Percentiles rank a stretch among this genome's conserved stretches.
phyloP scores from a whole-genome alignment of 2,329 filamentous ascomycete species.

The Beauveria sp. region DNA sequence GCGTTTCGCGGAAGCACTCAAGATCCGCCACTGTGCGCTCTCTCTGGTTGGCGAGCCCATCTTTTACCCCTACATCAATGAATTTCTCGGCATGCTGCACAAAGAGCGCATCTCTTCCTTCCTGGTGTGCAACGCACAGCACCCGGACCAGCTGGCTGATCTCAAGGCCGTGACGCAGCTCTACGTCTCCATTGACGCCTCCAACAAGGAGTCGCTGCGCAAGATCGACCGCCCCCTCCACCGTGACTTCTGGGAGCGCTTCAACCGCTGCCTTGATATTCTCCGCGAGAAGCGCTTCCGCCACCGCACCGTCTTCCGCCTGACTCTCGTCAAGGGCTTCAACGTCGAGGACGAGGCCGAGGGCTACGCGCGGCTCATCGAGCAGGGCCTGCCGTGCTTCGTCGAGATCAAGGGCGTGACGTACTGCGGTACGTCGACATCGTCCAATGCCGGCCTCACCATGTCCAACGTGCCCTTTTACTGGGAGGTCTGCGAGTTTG shows the following conservation, averaged over 20 bases:
- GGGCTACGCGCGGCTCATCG: conserved; percentile 84
- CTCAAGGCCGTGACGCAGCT: conserved; percentile 86
- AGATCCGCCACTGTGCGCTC: conserved; percentile 86
- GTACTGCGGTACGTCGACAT: conserved; percentile 86
- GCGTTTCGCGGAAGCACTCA: conserved; percentile 85
- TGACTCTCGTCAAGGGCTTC: conserved; percentile 96
- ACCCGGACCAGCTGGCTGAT: conserved; percentile 79
- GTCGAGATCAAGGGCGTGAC: conserved; percentile 96
- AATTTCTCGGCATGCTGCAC: conserved; percentile 79
- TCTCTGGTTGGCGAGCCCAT: conserved; percentile 95
- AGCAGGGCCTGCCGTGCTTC: conserved; percentile 80
- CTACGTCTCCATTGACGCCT: conserved; percentile 93
- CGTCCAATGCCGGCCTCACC: conserved; percentile 76
- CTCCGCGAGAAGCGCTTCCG: conserved; percentile 72
- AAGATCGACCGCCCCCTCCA: conserved; percentile 89
- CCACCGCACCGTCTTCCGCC: conserved; percentile 87
- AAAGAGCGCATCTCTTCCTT: conserved; percentile 83
- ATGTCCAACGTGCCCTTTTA: conserved; percentile 98
- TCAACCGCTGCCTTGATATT: conserved; percentile 85
- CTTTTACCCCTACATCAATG: conserved; percentile 96
- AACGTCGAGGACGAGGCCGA: conserved; percentile 90
- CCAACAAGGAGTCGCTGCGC: conserved; percentile 77
- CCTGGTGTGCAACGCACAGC: conserved; percentile 93
- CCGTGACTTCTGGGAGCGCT: conserved; percentile 95
- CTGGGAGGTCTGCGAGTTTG: conserved; percentile 79